Percentiles rank a stretch among this genome's conserved stretches.
Evolutionary conservation across 148 eudicot genomes (phyloP).

Genomic region (Agrostemma githago): DNA sequence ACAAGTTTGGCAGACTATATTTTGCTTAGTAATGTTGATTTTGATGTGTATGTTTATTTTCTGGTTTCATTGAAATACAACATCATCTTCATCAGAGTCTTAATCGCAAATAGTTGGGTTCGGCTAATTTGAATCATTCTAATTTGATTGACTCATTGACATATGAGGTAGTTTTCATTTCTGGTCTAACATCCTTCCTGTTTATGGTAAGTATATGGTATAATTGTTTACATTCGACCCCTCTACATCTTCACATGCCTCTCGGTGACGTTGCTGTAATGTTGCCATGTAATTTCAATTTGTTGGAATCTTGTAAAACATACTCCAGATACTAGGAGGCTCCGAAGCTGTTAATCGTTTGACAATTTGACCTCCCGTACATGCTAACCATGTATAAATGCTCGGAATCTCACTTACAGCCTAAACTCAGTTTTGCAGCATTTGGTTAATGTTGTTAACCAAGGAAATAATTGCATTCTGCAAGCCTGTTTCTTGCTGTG

Average conservation of each 20-base stretch:
- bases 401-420: neutral
- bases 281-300: too few relatives aligned
- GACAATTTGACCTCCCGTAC: neutral
- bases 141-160: neutral
- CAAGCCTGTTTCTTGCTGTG: slow-evolving; percentile 6
- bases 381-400: neutral
- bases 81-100: neutral
- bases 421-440: neutral
- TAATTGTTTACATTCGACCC: neutral
- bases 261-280: neutral
- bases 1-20: neutral
- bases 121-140: neutral
- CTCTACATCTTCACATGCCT: neutral
- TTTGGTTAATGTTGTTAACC: neutral
- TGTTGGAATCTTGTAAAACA: neutral
- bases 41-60: neutral
- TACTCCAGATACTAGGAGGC: neutral
- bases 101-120: too few relatives aligned
- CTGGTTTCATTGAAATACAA: neutral
- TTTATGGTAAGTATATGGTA: neutral
- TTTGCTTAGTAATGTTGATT: neutral
- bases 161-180: neutral
- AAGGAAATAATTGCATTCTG: neutral
- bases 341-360: slow-evolving; percentile 3
- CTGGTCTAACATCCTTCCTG: neutral